Conservation (phyloP, 371 early-diverging fungal genomes). For the Gilbertella persicaria region DNA sequence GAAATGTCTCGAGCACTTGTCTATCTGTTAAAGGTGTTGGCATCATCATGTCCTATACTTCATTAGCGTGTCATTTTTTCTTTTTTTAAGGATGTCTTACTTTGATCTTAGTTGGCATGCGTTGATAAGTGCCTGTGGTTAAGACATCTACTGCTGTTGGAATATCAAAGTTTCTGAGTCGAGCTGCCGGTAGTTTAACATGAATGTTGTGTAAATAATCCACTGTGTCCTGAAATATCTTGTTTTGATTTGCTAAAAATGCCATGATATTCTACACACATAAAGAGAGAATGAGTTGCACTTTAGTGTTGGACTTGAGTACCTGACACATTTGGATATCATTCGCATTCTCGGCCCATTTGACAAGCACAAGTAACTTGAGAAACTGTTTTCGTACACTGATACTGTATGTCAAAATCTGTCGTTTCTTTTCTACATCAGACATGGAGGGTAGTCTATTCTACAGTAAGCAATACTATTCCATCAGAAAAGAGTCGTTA, state of each 20-base stretch:
- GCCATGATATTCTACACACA: constrained; percentile 65
- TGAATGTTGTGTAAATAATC: constrained; percentile 69
- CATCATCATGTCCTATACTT: constrained; percentile 48
- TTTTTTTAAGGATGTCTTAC: constrained; percentile 18
- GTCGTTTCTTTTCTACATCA: constrained; percentile 59
- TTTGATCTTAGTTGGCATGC: constrained; percentile 61
- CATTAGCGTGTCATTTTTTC: background rate
- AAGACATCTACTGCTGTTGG: constrained; percentile 75
- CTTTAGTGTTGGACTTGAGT: background rate
- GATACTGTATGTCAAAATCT: constrained; percentile 59
- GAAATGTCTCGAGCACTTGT: constrained; percentile 59
- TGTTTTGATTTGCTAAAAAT: constrained; percentile 71
- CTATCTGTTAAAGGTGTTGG: constrained; percentile 54
- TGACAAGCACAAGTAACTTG: constrained; percentile 67
- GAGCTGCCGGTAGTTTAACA: constrained; percentile 63
- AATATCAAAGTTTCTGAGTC: constrained; percentile 77
- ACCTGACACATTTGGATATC: constrained; percentile 79
- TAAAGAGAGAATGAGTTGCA: background rate
- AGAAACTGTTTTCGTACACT: constrained; percentile 62
- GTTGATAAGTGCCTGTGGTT: constrained; percentile 73
- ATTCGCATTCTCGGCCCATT: constrained; percentile 73
- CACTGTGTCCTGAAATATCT: constrained; percentile 65
- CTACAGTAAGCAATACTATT: background rate
- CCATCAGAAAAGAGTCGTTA: constrained; percentile 25
- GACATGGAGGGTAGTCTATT: constrained; percentile 60